Evolutionary conservation across 106 monocot species (phyloP).

Genomic region (Phalaenopsis equestris): DNA sequence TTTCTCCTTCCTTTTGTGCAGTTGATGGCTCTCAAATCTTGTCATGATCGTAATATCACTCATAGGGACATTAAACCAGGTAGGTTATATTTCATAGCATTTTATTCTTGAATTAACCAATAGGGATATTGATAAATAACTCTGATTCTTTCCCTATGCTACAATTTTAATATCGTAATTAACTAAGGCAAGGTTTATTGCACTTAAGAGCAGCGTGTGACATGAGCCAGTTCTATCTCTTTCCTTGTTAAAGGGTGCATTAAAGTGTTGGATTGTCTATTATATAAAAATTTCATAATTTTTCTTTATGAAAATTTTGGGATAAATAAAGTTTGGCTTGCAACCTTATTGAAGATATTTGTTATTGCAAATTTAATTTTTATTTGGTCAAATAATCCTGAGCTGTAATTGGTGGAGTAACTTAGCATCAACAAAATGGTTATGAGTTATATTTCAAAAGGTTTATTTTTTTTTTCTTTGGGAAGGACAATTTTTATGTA

Average conservation of each 20-base stretch:
- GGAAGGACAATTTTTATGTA: too few relatives aligned
- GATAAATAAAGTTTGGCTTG: too few relatives aligned
- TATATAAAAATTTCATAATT: not conserved
- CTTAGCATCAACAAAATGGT: too few relatives aligned
- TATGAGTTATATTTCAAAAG: too few relatives aligned
- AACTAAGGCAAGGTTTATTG: not conserved
- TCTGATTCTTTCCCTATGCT: not conserved
- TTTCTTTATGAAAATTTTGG: too few relatives aligned
- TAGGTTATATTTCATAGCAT: constrained; percentile 14
- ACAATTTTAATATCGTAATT: not conserved
- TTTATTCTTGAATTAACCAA: not conserved
- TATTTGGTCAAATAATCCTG: too few relatives aligned
- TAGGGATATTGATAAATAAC: not conserved
- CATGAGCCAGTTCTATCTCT: not conserved
- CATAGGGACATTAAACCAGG: constrained; percentile 96
- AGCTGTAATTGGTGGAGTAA: too few relatives aligned
- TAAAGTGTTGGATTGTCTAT: not conserved
- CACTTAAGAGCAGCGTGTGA: not conserved
- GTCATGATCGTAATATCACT: constrained; percentile 78
- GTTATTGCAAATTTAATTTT: too few relatives aligned
- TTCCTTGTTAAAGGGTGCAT: not conserved
- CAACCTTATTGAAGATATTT: too few relatives aligned
- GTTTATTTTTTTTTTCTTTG: too few relatives aligned
- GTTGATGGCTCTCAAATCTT: constrained; percentile 74
- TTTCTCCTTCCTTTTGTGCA: constrained; percentile 19